phyloP scores from a whole-genome alignment of 2,329 filamentous ascomycete genomes.

The Fulvia fulva region DNA sequence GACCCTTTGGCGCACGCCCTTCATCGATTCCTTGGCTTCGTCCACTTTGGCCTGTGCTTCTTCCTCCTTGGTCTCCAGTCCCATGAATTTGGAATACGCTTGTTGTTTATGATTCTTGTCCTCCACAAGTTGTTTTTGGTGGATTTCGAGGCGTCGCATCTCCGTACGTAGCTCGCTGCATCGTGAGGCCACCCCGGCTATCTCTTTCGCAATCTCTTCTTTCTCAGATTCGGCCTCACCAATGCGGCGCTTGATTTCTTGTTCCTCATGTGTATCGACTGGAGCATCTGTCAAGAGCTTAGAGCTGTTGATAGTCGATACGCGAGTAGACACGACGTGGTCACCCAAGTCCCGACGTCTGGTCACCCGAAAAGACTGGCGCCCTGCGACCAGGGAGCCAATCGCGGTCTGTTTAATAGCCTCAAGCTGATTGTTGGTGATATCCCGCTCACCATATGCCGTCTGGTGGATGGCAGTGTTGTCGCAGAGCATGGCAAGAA shows the following conservation, averaged over 20 bases:
- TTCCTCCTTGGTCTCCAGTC: slow-evolving; percentile 69
- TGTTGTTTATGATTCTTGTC: slow-evolving; percentile 52
- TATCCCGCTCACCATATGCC: slow-evolving; percentile 60
- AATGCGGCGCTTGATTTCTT: slow-evolving; percentile 55
- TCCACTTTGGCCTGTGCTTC: slow-evolving; percentile 46
- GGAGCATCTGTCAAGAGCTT: slow-evolving; percentile 73
- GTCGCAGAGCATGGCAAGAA: slow-evolving; percentile 83
- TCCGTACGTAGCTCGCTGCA: slow-evolving; percentile 28
- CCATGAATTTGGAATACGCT: slow-evolving; percentile 58
- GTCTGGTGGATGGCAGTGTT: slow-evolving; percentile 65
- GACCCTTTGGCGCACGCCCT: slow-evolving; percentile 46
- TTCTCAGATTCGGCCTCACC: slow-evolving; percentile 39
- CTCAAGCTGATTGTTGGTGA: slow-evolving; percentile 65
- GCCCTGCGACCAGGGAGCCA: slow-evolving; percentile 65
- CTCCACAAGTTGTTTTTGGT: slow-evolving; percentile 27
- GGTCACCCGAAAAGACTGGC: slow-evolving; percentile 59
- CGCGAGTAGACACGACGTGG: slow-evolving; percentile 65
- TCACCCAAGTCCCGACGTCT: slow-evolving; percentile 78
- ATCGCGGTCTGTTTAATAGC: slow-evolving; percentile 55
- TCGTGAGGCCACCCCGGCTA: slow-evolving; percentile 19
- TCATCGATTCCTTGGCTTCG: slow-evolving; percentile 38
- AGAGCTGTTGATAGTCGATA: slow-evolving; percentile 58
- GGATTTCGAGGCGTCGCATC: slow-evolving; percentile 40
- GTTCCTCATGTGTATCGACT: slow-evolving; percentile 63
- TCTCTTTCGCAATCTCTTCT: slow-evolving; percentile 37